Percentiles rank a stretch among this genome's conserved stretches.
These are phyloP conservation scores for Cercophora newfieldiana DNA, from an alignment of 495 filamentous ascomycete species.

Conservation along the genomic window DNA sequence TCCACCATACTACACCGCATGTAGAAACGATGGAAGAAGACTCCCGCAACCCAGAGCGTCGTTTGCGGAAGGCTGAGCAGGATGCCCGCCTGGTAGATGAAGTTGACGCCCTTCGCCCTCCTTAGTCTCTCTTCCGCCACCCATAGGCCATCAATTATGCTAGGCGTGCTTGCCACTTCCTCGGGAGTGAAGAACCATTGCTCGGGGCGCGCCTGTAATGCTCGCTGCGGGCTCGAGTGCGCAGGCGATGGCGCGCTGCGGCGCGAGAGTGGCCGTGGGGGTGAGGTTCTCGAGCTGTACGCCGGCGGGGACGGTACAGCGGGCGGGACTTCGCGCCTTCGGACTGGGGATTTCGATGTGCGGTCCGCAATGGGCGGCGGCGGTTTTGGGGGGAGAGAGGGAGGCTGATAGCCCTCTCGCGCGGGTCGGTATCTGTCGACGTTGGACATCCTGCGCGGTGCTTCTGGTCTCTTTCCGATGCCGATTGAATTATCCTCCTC, in stretches of 20 bases:
- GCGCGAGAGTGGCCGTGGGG: constrained; percentile 47
- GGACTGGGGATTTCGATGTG: constrained; percentile 45
- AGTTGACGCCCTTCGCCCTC: constrained; percentile 89
- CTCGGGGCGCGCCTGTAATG: constrained; percentile 35
- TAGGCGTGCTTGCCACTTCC: constrained; percentile 79
- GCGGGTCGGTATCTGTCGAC: constrained; percentile 52
- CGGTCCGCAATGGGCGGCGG: constrained; percentile 36
- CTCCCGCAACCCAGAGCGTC: constrained; percentile 85
- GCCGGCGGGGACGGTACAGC: constrained; percentile 54
- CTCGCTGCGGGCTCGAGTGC: constrained; percentile 35
- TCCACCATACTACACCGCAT: constrained; percentile 81
- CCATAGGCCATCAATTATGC: constrained; percentile 76
- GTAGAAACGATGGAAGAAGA: constrained; percentile 93
- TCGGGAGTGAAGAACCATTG: constrained; percentile 92
- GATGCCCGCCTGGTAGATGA: constrained; percentile 92
- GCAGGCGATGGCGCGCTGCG: constrained; percentile 42
- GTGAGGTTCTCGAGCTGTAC: constrained; percentile 49
- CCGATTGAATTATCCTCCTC: constrained; percentile 22
- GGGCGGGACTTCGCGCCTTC: constrained; percentile 52
- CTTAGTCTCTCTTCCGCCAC: constrained; percentile 72
- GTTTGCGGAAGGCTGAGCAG: constrained; percentile 89
- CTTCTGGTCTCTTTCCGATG: background rate
- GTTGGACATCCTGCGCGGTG: constrained; percentile 44
- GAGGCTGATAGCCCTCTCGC: constrained; percentile 48
- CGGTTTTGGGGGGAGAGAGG: constrained; percentile 41